These are phyloP conservation scores for Fusarium algeriense DNA, from an alignment of 2,329 filamentous ascomycete genomes.

Conservation along the genomic window DNA sequence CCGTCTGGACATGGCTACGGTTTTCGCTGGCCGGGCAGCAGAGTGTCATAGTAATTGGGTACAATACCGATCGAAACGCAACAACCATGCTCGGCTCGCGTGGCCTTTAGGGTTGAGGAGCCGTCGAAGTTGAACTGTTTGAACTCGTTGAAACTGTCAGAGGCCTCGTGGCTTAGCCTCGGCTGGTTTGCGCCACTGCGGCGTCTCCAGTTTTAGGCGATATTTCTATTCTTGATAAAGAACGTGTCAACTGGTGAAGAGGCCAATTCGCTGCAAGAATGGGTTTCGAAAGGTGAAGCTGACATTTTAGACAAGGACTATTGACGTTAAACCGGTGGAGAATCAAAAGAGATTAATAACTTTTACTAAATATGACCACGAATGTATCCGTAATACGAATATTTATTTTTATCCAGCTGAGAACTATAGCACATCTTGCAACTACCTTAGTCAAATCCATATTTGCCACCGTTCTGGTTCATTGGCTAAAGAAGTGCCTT, in stretches of 20 bases:
- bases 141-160: constrained; percentile 19
- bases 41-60: constrained; percentile 25
- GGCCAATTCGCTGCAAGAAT: constrained; percentile 1
- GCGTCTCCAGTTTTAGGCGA: constrained; percentile 4
- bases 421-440: neutral
- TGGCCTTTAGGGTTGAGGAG: constrained; percentile 35
- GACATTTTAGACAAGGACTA: constrained; percentile 2
- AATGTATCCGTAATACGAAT: constrained; percentile 8
- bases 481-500: neutral
- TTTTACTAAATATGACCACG: neutral
- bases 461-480: constrained; percentile 4
- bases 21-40: constrained; percentile 36
- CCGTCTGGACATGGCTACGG: constrained; percentile 24
- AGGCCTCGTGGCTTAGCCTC: constrained; percentile 30
- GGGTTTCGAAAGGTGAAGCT: neutral
- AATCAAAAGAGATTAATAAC: constrained; percentile 17
- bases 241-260: neutral
- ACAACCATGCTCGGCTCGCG: constrained; percentile 36
- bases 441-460: neutral
- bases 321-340: constrained; percentile 17
- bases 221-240: constrained; percentile 25
- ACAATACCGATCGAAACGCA: constrained; percentile 32
- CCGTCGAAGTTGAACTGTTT: constrained; percentile 2
- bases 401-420: constrained; percentile 12
- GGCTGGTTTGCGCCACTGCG: constrained; percentile 24